These are phyloP conservation scores for Saccharomycopsis lassenensis DNA, from an alignment of 805 yeast genomes.

Conservation along the genomic window DNA sequence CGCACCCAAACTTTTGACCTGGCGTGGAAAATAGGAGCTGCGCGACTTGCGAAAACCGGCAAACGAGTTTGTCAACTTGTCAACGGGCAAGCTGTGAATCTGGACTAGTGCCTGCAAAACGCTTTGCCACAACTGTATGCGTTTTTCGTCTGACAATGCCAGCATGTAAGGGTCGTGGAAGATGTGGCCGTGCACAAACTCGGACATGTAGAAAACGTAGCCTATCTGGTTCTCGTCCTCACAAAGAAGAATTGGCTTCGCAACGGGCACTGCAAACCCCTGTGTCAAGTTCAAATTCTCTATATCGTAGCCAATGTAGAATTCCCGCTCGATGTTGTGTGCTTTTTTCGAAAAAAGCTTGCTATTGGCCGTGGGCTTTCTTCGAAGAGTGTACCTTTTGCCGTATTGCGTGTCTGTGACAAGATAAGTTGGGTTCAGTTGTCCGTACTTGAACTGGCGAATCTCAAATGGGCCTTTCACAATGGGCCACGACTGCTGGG, in stretches of 20 bases:
- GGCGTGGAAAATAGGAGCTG: conserved; percentile 40
- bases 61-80: conserved; percentile 30
- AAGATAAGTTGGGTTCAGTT: conserved; percentile 52
- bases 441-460: conserved; percentile 51
- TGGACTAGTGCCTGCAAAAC: conserved; percentile 37
- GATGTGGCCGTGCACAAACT: conserved; percentile 44
- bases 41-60: conserved; percentile 29
- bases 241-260: conserved; percentile 39
- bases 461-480: conserved; percentile 25
- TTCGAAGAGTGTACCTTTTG: conserved; percentile 37
- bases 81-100: conserved; percentile 40
- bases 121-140: conserved; percentile 32
- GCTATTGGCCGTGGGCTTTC: conserved; percentile 43
- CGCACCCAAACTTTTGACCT: conserved; percentile 34
- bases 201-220: conserved; percentile 49
- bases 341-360: conserved; percentile 44
- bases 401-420: conserved; percentile 31
- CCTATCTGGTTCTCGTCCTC: conserved; percentile 46
- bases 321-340: conserved; percentile 55
- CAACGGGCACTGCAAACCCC: conserved; percentile 37
- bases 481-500: conserved; percentile 20
- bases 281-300: conserved; percentile 18
- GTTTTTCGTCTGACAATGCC: conserved; percentile 24
- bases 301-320: conserved; percentile 29
- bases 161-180: conserved; percentile 43